Evolutionary conservation across 2,329 filamentous ascomycete genomes (phyloP).

Genomic region (Trichoderma sp.): DNA sequence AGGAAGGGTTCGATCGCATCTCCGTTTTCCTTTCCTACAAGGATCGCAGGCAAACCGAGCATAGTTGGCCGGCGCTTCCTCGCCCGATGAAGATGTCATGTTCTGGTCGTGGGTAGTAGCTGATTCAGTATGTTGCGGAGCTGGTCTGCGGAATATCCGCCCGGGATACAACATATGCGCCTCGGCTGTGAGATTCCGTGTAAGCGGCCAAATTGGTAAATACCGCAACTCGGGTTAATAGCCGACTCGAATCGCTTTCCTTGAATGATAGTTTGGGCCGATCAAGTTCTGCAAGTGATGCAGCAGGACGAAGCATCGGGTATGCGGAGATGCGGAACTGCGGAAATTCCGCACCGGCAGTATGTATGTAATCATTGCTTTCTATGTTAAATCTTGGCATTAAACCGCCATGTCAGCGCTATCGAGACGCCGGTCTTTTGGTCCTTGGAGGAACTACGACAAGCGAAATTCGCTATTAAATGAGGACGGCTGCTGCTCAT

Average conservation of each 20-base stretch:
- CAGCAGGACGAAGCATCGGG: neutral
- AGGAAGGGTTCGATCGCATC: neutral
- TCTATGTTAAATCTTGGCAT: neutral
- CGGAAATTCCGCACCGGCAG: neutral
- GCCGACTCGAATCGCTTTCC: neutral
- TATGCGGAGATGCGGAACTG: neutral
- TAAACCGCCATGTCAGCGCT: neutral
- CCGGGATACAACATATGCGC: neutral
- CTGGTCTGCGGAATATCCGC: neutral
- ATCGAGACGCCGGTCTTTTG: neutral
- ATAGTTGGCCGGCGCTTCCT: neutral
- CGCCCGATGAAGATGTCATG: neutral
- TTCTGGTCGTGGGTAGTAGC: neutral
- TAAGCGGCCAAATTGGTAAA: neutral
- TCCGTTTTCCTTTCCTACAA: neutral
- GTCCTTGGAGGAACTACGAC: neutral
- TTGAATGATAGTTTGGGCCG: neutral
- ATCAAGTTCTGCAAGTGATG: neutral
- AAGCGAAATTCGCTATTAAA: neutral
- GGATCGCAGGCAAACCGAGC: neutral
- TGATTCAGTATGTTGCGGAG: neutral
- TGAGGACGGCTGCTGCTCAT: neutral
- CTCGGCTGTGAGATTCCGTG: neutral
- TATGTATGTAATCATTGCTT: neutral
- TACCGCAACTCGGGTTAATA: neutral